Evolutionary conservation across 2,329 filamentous ascomycete genomes (phyloP), one percentile per base, ranked within the genome.

Genomic region (Fulvia fulva): DNA sequence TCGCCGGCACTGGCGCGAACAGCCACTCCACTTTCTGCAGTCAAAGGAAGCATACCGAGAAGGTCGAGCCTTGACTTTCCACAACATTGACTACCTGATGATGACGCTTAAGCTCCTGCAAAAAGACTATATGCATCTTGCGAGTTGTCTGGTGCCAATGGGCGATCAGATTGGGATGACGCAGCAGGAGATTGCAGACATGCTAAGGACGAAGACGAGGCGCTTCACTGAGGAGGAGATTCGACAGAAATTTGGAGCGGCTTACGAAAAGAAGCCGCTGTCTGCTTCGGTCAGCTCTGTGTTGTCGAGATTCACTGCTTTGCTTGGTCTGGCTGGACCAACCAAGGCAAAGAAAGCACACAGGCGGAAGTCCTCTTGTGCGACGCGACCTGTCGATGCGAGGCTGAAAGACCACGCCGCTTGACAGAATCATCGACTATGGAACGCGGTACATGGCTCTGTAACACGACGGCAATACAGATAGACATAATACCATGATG

Each of bases 11-110:
- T 93, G 89, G 89, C 85, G 89, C 57, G 87, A 92, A 21, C 89
- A 92, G 66, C 89, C 89, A 0, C 78, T 85, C 12, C 83, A 88
- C 6, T 91, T 93, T 73, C 76, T 92, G 1, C 80, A 85, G 65
- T 82, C 85, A 47, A 91, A 90, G 73, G 75, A 82, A 23, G 81
- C 80, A 2, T 93, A 92, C 67, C 79, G 83, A 0, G 73, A 78
- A 7, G 85, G 90, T 68, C 77, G 84, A 21, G 89, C 89, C 0
- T 80, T 93, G 6, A 87, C 91, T 5, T 92, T 93, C 70, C 86
- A 88, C 72, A 86, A 91, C 67, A 90, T 93, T 66, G 89, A 92
- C 73, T 93, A 90, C 70, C 75, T 92, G 53, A 87, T 90, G 80
- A 83, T 92, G 60, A 90, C 89, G 0, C 72, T 89, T 32, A 81